A percentile compares a stretch with the other conserved stretches of the same genome.
These are phyloP conservation scores for Oryza meyeriana DNA, from an alignment of 176 grass and related monocot species.

Conservation along the genomic window DNA sequence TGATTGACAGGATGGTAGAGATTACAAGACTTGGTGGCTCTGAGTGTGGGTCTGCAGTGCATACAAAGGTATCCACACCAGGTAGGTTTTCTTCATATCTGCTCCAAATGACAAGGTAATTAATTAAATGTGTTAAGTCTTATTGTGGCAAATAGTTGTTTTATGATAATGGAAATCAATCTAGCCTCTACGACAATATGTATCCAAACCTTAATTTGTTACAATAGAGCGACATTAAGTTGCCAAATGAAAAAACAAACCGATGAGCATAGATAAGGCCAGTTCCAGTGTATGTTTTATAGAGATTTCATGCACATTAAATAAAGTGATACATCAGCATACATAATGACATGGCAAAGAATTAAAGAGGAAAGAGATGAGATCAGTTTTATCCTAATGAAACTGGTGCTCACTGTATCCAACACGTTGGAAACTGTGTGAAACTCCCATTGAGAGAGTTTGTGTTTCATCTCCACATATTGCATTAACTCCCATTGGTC, in stretches of 20 bases:
- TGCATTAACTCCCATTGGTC: too few species aligned
- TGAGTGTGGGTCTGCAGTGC: conserved; percentile 53
- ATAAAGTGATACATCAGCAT: too few species aligned
- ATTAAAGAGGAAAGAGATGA: too few species aligned
- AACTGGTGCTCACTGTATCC: too few species aligned
- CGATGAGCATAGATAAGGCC: neutral
- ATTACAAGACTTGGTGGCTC: conserved; percentile 79
- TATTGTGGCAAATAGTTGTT: neutral
- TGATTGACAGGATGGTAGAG: conserved; percentile 60
- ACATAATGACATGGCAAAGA: too few species aligned
- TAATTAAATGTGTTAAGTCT: neutral
- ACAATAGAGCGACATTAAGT: neutral
- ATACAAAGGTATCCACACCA: conserved; percentile 64
- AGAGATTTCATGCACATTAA: too few species aligned
- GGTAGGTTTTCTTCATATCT: conserved; percentile 53
- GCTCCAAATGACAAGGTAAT: neutral
- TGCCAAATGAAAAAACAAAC: neutral
- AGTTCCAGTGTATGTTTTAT: too few species aligned
- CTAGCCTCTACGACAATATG: too few species aligned
- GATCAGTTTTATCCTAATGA: too few species aligned
- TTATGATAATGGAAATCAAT: neutral
- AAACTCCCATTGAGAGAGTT: too few species aligned
- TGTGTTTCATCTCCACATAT: too few species aligned
- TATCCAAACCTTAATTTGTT: neutral
- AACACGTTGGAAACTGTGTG: too few species aligned